These are phyloP conservation scores for Capsella bursapastoris DNA, from an alignment of 345 rosid species.

Conservation along the genomic window DNA sequence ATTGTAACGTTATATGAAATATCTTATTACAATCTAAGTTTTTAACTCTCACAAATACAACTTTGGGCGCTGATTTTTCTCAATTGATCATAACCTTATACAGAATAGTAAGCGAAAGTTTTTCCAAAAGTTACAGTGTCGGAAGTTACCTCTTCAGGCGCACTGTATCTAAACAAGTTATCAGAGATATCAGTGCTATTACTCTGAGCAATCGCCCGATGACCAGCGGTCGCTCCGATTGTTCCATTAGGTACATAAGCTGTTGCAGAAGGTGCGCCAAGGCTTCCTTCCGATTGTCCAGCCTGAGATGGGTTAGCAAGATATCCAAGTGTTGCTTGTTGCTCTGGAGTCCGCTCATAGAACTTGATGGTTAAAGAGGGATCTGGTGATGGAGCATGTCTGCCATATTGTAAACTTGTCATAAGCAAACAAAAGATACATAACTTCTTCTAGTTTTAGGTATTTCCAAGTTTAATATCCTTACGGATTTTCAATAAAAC, in stretches of 20 bases:
- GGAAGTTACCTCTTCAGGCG: slow-evolving; percentile 84
- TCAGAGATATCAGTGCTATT: slow-evolving; percentile 80
- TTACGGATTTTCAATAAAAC: slow-evolving; percentile 97
- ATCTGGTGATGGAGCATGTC: slow-evolving; percentile 88
- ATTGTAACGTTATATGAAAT: slow-evolving; percentile 8
- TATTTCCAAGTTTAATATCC: slow-evolving; percentile 30
- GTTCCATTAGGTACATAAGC: slow-evolving; percentile 68
- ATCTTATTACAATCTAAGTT: neutral
- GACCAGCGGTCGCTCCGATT: slow-evolving; percentile 85
- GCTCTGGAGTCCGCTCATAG: slow-evolving; percentile 87
- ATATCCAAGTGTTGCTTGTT: slow-evolving; percentile 81
- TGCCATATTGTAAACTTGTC: slow-evolving; percentile 40
- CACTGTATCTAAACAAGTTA: slow-evolving; percentile 71
- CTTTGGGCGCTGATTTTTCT: neutral
- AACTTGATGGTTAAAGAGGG: slow-evolving; percentile 73
- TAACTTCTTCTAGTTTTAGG: neutral
- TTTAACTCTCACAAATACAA: neutral
- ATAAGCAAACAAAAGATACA: slow-evolving; percentile 12
- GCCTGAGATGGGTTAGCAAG: slow-evolving; percentile 56
- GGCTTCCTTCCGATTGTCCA: slow-evolving; percentile 46
- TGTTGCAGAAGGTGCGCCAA: slow-evolving; percentile 41
- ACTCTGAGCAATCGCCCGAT: slow-evolving; percentile 88
- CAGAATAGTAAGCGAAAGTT: neutral
- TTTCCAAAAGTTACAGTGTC: slow-evolving; percentile 5
- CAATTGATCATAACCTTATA: neutral